Evolutionary conservation across 2,329 filamentous ascomycete genomes (phyloP).

Genomic region (Fusarium sp.): DNA sequence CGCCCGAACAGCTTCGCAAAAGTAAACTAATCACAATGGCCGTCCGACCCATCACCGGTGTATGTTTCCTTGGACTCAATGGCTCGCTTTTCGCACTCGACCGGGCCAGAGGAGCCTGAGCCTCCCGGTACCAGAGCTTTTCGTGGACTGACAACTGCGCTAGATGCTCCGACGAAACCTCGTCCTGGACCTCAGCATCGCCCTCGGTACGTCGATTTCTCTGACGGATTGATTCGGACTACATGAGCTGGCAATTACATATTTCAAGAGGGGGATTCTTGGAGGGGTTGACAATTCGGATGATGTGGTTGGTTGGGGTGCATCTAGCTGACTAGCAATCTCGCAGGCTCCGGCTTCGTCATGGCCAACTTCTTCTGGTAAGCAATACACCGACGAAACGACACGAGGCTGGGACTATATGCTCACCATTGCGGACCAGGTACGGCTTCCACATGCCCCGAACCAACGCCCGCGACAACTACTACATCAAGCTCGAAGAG

Average conservation of each 20-base stretch:
- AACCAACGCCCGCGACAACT: slow-evolving; percentile 65
- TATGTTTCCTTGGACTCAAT: slow-evolving; percentile 56
- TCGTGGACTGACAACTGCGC: slow-evolving; percentile 47
- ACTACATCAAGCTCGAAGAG: slow-evolving; percentile 67
- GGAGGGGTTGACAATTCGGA: slow-evolving; percentile 37
- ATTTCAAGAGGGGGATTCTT: slow-evolving; percentile 17
- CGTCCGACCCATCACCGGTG: slow-evolving; percentile 67
- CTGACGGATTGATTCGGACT: background rate
- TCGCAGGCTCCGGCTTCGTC: slow-evolving; percentile 60
- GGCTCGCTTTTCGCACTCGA: slow-evolving; percentile 29
- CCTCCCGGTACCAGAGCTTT: slow-evolving; percentile 30
- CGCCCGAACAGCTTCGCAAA: slow-evolving; percentile 36
- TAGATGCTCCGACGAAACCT: slow-evolving; percentile 70
- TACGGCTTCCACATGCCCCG: slow-evolving; percentile 71
- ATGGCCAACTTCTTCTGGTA: slow-evolving; percentile 69
- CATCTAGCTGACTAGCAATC: slow-evolving; percentile 46
- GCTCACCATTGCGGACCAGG: slow-evolving; percentile 50
- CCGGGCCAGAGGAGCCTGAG: slow-evolving; percentile 30
- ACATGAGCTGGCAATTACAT: background rate
- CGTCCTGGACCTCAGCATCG: slow-evolving; percentile 64
- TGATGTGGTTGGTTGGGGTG: slow-evolving; percentile 38
- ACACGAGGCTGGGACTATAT: background rate
- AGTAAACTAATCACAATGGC: slow-evolving; percentile 56
- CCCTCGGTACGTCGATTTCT: slow-evolving; percentile 59
- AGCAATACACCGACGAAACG: slow-evolving; percentile 33